A percentile compares a stretch with the other conserved stretches of the same genome.
Conservation (phyloP, 2,329 filamentous ascomycete species). For the Epichloe elymi region DNA sequence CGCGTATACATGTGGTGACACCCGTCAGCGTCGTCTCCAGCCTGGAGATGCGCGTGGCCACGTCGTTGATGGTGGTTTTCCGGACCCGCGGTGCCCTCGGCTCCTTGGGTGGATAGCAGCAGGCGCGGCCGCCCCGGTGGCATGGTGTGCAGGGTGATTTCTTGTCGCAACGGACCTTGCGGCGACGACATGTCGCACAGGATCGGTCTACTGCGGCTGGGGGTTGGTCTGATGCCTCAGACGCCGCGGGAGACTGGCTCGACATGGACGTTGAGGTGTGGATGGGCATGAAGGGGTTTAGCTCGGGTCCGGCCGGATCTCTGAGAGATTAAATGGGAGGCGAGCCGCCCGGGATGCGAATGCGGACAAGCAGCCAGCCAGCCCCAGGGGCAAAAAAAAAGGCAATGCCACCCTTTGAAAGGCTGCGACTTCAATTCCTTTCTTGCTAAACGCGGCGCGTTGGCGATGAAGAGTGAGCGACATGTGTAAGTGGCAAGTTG, state of each 20-base stretch:
- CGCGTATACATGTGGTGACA: neutral
- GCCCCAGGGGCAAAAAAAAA: no score
- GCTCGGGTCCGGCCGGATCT: no score
- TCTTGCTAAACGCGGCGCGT: no score
- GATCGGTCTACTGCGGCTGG: slow-evolving; percentile 13
- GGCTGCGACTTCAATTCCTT: no score
- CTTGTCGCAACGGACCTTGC: slow-evolving; percentile 64
- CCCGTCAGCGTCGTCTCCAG: slow-evolving; percentile 16
- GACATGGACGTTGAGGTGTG: neutral
- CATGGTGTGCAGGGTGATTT: slow-evolving; percentile 58
- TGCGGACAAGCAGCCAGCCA: no score
- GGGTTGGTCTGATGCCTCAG: neutral
- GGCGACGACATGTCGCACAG: slow-evolving; percentile 29
- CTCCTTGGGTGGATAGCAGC: slow-evolving; percentile 17
- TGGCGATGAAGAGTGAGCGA: neutral
- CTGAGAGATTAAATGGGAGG: no score
- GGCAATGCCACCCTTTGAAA: no score
- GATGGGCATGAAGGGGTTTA: no score
- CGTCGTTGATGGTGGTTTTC: slow-evolving; percentile 20
- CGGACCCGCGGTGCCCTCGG: slow-evolving; percentile 13
- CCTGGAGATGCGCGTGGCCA: slow-evolving; percentile 22
- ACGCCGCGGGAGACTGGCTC: neutral
- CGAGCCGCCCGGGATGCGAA: no score
- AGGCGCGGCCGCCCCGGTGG: slow-evolving; percentile 28
- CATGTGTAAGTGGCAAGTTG: neutral